These are phyloP conservation scores for Aspergillus ibericus DNA, from an alignment of 2,329 filamentous ascomycete species.

Conservation along the genomic window DNA sequence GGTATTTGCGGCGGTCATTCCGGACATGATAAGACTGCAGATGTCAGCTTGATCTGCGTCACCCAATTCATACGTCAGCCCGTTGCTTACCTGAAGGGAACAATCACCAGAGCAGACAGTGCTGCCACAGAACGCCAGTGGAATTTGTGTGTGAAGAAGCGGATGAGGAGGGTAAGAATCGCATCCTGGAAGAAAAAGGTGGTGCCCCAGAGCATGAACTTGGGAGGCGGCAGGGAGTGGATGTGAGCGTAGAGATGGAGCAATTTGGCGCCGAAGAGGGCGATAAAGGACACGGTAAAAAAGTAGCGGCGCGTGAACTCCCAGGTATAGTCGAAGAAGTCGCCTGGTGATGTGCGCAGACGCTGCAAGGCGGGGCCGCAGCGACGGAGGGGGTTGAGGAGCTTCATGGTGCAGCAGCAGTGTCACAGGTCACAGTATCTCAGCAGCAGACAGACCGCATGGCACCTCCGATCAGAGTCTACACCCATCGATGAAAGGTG, in stretches of 20 bases:
- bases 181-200: conserved; percentile 36
- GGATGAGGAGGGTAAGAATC: conserved; percentile 24
- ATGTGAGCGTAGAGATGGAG: conserved; percentile 31
- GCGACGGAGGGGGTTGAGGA: conserved; percentile 9
- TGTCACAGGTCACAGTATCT: neutral
- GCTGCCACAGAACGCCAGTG: conserved; percentile 22
- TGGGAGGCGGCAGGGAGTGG: conserved; percentile 23
- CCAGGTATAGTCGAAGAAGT: conserved; percentile 27
- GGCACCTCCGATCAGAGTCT: neutral
- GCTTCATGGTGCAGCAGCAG: conserved; percentile 6
- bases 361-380: conserved; percentile 5
- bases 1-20: conserved; percentile 35
- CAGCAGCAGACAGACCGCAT: neutral
- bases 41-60: neutral
- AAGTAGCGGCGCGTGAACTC: conserved; percentile 32
- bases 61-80: conserved; percentile 1
- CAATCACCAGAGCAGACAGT: conserved; percentile 21
- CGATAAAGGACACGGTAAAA: conserved; percentile 29
- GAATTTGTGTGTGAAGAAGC: conserved; percentile 24
- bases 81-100: conserved; percentile 31
- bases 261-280: conserved; percentile 28
- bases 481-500: neutral
- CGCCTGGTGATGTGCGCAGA: conserved; percentile 16
- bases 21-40: conserved; percentile 31
- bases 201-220: conserved; percentile 28